phyloP scores from a whole-genome alignment of 192 early-diverging fungal genomes.

The Coemansia sp. region DNA sequence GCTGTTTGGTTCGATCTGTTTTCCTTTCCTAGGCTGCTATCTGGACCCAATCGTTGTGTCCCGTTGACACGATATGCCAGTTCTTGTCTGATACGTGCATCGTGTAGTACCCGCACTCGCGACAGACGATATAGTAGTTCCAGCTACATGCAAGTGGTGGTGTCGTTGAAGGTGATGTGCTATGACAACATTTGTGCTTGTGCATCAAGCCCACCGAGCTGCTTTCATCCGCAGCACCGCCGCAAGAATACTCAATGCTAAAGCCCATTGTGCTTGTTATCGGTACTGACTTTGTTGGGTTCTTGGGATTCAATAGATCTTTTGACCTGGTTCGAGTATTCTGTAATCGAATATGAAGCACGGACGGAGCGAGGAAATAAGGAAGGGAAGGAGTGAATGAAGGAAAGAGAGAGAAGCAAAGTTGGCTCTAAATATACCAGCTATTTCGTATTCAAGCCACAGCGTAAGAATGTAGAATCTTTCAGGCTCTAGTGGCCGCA shows the following conservation, averaged over 20 bases:
- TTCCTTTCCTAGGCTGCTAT: too few species aligned
- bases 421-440: neutral
- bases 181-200: neutral
- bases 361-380: neutral
- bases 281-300: neutral
- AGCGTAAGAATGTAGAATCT: conserved; percentile 5
- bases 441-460: neutral
- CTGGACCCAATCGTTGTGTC: conserved; percentile 44
- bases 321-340: neutral
- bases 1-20: too few species aligned
- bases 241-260: neutral
- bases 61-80: conserved; percentile 37
- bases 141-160: conserved; percentile 24
- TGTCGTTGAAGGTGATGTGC: neutral
- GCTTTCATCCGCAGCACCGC: neutral
- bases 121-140: conserved; percentile 48
- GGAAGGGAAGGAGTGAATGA: neutral
- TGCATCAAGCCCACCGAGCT: neutral
- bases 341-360: too few species aligned
- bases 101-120: conserved; percentile 39
- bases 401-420: neutral
- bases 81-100: conserved; percentile 44
- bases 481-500: neutral
- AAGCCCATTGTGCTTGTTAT: neutral
- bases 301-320: too few species aligned